These are phyloP conservation scores for Candida tetrigidarum DNA, from an alignment of 1,139 yeast species.

Conservation along the genomic window DNA sequence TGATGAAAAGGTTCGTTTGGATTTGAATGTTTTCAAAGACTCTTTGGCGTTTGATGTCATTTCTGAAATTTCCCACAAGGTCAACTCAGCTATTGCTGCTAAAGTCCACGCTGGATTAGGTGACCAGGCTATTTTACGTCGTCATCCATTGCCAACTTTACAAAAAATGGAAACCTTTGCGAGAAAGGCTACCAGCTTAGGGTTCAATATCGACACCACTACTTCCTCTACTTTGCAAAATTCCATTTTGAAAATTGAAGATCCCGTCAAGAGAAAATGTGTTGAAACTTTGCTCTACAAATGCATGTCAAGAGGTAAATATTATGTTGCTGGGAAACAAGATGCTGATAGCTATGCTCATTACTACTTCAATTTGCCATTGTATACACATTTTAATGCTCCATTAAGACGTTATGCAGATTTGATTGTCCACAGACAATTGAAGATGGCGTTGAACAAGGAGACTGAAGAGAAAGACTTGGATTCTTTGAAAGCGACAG, in stretches of 20 bases:
- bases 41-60: conserved; percentile 62
- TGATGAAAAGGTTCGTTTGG: conserved; percentile 77
- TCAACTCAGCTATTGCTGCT: conserved; percentile 86
- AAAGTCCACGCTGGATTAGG: conserved; percentile 77
- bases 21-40: conserved; percentile 74
- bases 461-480: conserved; percentile 44
- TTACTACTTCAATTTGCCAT: conserved; percentile 79
- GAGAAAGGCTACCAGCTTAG: conserved; percentile 67
- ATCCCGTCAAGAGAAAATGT: conserved; percentile 68
- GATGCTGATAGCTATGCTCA: conserved; percentile 82
- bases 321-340: conserved; percentile 85
- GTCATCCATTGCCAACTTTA: conserved; percentile 83
- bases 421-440: conserved; percentile 88
- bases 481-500: conserved; percentile 76
- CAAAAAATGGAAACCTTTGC: conserved; percentile 83
- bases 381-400: conserved; percentile 92
- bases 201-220: conserved; percentile 73
- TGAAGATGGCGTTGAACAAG: conserved; percentile 63
- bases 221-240: conserved; percentile 74
- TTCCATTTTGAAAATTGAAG: conserved; percentile 68
- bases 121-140: conserved; percentile 80
- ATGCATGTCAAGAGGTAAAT: conserved; percentile 84
- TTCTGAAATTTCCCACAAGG: conserved; percentile 79
- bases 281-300: conserved; percentile 81
- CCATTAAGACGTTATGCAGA: conserved; percentile 95